Evolutionary conservation across 139 green algal species (phyloP).

Genomic region (Coelastrella sp.): DNA sequence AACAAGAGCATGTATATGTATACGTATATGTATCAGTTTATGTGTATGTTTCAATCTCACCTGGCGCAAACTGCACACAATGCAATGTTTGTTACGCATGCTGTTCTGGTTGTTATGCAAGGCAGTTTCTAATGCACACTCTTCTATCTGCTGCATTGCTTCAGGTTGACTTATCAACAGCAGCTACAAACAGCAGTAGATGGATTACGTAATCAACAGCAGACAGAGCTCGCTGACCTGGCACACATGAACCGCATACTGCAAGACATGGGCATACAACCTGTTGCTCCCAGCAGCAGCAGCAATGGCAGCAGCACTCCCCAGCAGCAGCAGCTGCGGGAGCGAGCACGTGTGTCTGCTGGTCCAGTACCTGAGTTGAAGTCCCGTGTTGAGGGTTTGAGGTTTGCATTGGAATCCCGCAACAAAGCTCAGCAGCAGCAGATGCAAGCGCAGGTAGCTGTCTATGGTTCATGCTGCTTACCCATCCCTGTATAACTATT

Average conservation of each 20-base stretch:
- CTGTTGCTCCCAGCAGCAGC: too few species aligned
- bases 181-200: constrained; percentile 25
- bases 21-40: too few species aligned
- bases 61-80: too few species aligned
- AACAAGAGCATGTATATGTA: too few species aligned
- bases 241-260: not conserved
- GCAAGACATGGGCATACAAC: constrained; percentile 15
- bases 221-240: constrained; percentile 6
- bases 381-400: not conserved
- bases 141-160: too few species aligned
- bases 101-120: too few species aligned
- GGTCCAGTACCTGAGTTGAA: constrained; percentile 11
- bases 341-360: not conserved
- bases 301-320: constrained; percentile 1
- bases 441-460: constrained; percentile 30
- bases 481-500: too few species aligned
- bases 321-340: not conserved
- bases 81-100: too few species aligned
- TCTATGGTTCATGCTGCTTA: too few species aligned
- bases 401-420: not conserved
- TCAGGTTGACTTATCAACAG: constrained; percentile 28
- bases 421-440: constrained; percentile 30
- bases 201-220: constrained; percentile 13
- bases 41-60: too few species aligned
- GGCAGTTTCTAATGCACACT: too few species aligned